phyloP scores from a whole-genome alignment of 2,329 filamentous ascomycete species.

The Beauveria asiatica region DNA sequence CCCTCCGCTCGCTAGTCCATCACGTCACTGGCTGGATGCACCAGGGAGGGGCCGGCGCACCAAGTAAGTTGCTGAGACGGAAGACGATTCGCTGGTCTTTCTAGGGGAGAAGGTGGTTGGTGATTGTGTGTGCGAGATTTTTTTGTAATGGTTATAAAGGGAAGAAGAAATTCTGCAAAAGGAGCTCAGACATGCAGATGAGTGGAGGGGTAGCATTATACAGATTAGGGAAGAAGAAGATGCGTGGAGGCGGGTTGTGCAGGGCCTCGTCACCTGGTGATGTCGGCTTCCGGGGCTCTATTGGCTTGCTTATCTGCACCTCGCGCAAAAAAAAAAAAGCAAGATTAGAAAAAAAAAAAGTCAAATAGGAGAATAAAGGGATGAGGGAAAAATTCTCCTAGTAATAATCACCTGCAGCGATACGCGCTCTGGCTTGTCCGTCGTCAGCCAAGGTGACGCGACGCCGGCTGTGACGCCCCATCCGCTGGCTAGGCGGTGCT shows the following conservation, averaged over 20 bases:
- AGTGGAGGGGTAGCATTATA: neutral
- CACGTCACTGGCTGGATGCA: constrained; percentile 6
- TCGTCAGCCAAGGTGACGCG: neutral
- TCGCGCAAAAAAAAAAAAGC: neutral
- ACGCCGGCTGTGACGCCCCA: neutral
- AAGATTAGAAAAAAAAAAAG: neutral
- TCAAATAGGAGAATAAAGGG: neutral
- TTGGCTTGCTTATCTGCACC: neutral
- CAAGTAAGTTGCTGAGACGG: neutral
- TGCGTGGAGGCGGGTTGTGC: neutral
- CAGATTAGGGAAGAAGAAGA: neutral
- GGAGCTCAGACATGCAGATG: neutral
- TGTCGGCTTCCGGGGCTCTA: neutral
- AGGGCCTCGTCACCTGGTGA: neutral
- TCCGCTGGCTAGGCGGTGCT: neutral
- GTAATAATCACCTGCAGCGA: neutral
- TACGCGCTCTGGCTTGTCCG: neutral
- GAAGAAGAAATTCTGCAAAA: neutral
- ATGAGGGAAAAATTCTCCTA: neutral
- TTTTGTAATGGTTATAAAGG: neutral
- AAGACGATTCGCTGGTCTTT: neutral
- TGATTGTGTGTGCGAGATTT: neutral
- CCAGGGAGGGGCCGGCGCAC: neutral
- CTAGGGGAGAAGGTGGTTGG: no score
- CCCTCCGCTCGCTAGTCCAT: neutral